Conservation (phyloP, 768 basidiomycete species). For the Cytidiella melzeri region DNA sequence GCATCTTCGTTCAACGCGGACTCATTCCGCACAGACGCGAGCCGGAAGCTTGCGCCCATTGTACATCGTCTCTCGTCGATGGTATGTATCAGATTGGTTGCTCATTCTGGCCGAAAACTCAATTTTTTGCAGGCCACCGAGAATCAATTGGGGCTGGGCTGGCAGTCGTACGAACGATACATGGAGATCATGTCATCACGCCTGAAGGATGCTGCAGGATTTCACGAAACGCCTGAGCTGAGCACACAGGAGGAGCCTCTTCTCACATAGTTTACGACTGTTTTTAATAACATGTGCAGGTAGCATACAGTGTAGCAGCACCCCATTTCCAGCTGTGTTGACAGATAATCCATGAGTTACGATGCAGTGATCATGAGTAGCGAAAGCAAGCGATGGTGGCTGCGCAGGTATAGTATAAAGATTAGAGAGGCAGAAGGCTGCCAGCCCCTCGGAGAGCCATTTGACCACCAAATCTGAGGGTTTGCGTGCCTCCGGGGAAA, state of each 20-base stretch:
- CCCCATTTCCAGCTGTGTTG: no score
- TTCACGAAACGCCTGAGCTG: constrained; percentile 40
- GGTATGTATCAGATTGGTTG: constrained; percentile 40
- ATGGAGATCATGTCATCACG: constrained; percentile 72
- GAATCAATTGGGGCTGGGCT: constrained; percentile 44
- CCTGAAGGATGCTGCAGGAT: constrained; percentile 56
- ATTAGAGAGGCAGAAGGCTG: constrained; percentile 75
- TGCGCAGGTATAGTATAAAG: no score
- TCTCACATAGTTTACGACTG: no score
- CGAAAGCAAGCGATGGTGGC: no score
- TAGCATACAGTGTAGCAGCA: no score
- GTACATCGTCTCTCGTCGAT: constrained; percentile 39
- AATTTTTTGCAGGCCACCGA: constrained; percentile 14
- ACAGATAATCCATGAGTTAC: no score
- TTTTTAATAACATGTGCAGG: no score
- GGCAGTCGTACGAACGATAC: constrained; percentile 62
- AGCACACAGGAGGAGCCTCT: no score
- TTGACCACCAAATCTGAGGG: constrained; percentile 72
- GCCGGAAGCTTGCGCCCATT: constrained; percentile 46
- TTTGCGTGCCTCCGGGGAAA: constrained; percentile 87
- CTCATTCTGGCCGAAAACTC: constrained; percentile 20
- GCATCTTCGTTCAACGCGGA: constrained; percentile 52
- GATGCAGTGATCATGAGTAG: no score
- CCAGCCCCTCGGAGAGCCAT: constrained; percentile 81
- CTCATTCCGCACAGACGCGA: constrained; percentile 51